Base-by-base conservation (phyloP, 139 green algal genomes). In the Picochlorum sp. region DNA sequence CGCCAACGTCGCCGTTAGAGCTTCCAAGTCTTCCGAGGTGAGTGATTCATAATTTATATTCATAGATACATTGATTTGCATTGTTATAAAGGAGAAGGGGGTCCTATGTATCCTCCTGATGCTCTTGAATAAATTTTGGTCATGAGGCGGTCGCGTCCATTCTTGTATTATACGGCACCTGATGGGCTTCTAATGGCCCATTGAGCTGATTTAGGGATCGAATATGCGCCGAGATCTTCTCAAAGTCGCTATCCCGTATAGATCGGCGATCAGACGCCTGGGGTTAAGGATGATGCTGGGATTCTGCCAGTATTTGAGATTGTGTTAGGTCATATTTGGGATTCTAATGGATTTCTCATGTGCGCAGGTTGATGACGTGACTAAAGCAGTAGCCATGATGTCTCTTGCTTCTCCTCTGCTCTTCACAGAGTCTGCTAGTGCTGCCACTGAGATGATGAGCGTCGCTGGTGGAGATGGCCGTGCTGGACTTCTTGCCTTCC, bases 391-490 rank as follows among this genome's bases (percentile, higher is more conserved):
- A 32, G 62, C 14, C 52, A 51, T 60, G 18, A 63, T 51, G 54
- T 71, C 62, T 56, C 47, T 76, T 13, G 73, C 79, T 18, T 62
- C 77, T 13, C 57, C 67, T 45, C 58, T 89, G 67, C 37, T 80
- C 23, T 52, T 58, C 9, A 69, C 78, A 8, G 28, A 76, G 55
- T 62, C 77, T 51, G 80, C 83, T 8, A 61, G 86, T 24, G 86
- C 86, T n/a, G 82, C 83, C 3, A 77, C 74, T 45, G 85, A 96
- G 75, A 47, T 95, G 14, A 72, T 76, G 3, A 64, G 83, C 45
- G 55, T 95, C 20, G 89, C 87, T 28, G 69, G 34, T 51, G 69
- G 62, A 47, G 61, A 72, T 49, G 50, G 62, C 50, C 71, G 71
- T 47, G 24, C 67, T 14, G 49, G 71, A 32, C 30, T 49, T 7